Base-by-base conservation (phyloP, 2,329 filamentous ascomycete species). In the Xylaria sp. region DNA sequence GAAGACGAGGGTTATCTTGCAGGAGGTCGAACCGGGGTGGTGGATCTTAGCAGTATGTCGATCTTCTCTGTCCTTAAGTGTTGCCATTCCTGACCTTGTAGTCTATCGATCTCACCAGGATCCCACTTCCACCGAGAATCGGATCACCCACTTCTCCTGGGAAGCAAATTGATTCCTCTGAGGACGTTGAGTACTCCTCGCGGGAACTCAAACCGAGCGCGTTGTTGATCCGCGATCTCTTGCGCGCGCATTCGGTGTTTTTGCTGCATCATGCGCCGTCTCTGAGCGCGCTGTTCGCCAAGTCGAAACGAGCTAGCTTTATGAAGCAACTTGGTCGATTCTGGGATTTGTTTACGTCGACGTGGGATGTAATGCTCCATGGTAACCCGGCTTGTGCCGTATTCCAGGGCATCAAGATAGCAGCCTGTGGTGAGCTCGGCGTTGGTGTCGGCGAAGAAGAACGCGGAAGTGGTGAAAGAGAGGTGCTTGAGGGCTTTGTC, bases 401-500 rank as follows among this genome's bases (percentile, higher is more conserved):
- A 4, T 92, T 91, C 69, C 85, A 88, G 9, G 92, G 90, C 4
- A 85, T 96, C 70, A 96, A 96, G 73, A 80, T 99, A 37, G 91
- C 92, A 10, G 90, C 89, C 5, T 92, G 91, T 39, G 93, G 94
- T 16, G 93, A 97, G 75, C 83, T 97, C 30, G 94, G 94, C 13
- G 84, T 97, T 51, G 94, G 94, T 0, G 94, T 97, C 1, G 94
- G 94, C 16, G 94, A 97, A 72, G 94, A 97, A 76, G 91, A 97
- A 58, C 88, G 92, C 72, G 93, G 93, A 3, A 97, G 93, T 71
- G 92, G 92, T 37, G 93, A 97, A 76, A 82, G 93, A 68, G 93
- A 95, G 68, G 93, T 97, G 0, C 78, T 99, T 1, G 93, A 97
- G 73, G 91, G 91, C n/a, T 85, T 96, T 63, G 85, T 91, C 1